Conservation (phyloP, 805 yeast species). For the Pichia eremophila region DNA sequence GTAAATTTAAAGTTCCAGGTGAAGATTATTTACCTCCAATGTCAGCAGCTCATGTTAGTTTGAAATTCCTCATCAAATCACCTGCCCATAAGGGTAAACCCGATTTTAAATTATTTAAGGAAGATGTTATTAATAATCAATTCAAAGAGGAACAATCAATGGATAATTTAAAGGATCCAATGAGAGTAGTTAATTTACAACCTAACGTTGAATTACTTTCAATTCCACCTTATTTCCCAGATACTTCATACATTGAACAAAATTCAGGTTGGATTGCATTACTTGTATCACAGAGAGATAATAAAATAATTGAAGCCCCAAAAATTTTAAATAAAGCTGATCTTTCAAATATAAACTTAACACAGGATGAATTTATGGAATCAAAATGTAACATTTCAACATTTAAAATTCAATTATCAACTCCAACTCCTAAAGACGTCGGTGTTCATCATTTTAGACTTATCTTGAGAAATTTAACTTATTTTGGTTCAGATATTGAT, state of each 20-base stretch:
- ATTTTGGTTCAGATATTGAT: constrained; percentile 75
- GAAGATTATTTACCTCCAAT: constrained; percentile 63
- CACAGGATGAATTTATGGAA: constrained; percentile 39
- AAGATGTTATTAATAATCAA: constrained; percentile 24
- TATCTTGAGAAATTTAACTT: constrained; percentile 60
- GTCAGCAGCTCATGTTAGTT: constrained; percentile 62
- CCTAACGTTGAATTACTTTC: constrained; percentile 56
- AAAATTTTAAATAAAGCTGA: constrained; percentile 41
- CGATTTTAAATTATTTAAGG: constrained; percentile 30
- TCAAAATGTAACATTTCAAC: constrained; percentile 52
- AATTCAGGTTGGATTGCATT: constrained; percentile 56
- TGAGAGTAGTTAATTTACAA: constrained; percentile 51
- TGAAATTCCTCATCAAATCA: constrained; percentile 70
- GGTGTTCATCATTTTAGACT: constrained; percentile 66
- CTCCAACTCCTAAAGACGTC: constrained; percentile 66
- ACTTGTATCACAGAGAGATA: constrained; percentile 66
- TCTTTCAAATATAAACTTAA: constrained; percentile 43
- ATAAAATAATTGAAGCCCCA: constrained; percentile 67
- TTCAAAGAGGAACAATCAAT: constrained; percentile 51
- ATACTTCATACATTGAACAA: constrained; percentile 25
- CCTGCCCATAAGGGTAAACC: constrained; percentile 57
- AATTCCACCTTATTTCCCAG: constrained; percentile 72
- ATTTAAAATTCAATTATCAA: constrained; percentile 61
- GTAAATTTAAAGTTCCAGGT: constrained; percentile 81
- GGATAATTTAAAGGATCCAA: constrained; percentile 66